phyloP scores from a whole-genome alignment of 352 stramenopile species.

The Phytophthora syringae region DNA sequence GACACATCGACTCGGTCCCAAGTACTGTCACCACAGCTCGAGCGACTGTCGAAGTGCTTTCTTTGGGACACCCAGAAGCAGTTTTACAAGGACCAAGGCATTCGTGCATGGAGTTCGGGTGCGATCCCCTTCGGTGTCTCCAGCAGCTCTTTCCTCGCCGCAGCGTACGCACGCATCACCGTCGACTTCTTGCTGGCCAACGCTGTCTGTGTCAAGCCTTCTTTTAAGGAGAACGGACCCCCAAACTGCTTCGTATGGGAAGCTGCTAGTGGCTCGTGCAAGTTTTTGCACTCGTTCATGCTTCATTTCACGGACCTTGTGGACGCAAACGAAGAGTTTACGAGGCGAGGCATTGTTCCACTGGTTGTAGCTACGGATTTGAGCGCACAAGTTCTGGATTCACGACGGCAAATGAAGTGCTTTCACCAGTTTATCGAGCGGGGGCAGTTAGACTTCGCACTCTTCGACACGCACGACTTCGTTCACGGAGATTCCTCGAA shows the following conservation, averaged over 20 bases:
- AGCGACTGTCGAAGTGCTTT: conserved; percentile 56
- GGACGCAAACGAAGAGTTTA: conserved; percentile 27
- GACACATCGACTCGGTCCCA: background rate
- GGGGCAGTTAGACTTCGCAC: conserved; percentile 67
- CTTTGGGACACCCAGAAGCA: conserved; percentile 82
- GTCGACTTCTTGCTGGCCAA: conserved; percentile 58
- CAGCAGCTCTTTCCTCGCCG: conserved; percentile 77
- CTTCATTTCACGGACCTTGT: conserved; percentile 67
- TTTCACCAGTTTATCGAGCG: conserved; percentile 58
- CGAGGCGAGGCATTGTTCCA: conserved; percentile 42
- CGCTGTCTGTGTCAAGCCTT: conserved; percentile 11
- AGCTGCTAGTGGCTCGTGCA: conserved; percentile 82
- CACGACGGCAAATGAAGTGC: conserved; percentile 60
- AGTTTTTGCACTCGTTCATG: conserved; percentile 80
- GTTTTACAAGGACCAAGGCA: conserved; percentile 81
- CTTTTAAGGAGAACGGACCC: background rate
- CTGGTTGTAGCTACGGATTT: conserved; percentile 78
- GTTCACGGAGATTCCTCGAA: conserved; percentile 23
- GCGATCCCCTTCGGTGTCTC: conserved; percentile 82
- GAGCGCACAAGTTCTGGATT: conserved; percentile 72
- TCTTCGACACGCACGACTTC: conserved; percentile 69
- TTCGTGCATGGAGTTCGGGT: conserved; percentile 75
- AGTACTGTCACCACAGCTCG: conserved; percentile 5
- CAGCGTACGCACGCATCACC: conserved; percentile 60
- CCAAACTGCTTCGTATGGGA: conserved; percentile 88